Evolutionary conservation across 768 basidiomycete genomes (phyloP), one percentile per base, ranked within the genome.

Genomic region (Trametes punicea): DNA sequence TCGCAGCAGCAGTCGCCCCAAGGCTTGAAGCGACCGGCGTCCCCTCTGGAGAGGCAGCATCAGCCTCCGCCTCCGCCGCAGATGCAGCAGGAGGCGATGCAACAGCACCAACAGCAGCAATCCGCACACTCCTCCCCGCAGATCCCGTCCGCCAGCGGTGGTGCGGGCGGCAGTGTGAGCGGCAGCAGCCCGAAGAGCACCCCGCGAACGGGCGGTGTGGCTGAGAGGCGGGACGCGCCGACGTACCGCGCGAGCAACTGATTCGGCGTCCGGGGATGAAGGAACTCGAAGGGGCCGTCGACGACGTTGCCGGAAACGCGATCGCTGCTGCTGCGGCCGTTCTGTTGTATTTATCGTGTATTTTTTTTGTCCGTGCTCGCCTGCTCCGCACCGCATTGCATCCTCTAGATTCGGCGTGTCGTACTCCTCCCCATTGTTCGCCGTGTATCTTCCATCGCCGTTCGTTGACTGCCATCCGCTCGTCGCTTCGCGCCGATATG

Each of bases 291-390:
- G 51, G 31, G 51, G n/a, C 41, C 41, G 41, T 23, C 39, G 27
- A 26, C 41, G 30, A 10, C 51, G 23, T 27, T 40, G 27, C 8
- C 46, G 21, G n/a, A n/a, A 20, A 23, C 21, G 33, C n/a, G 18
- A 34, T 34, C 41, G 42, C 41, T 40, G 31, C 21, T 31, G 34
- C 6, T 25, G 16, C 21, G 15, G 31, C 25, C 51, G 31, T 18
- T 51, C n/a, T 46, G 48, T 38, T 60, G 58, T 60, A 60, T 60
- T 60, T 60, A 60, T 60, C 48, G 45, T 60, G 58, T 60, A 60
- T 60, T 60, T 60, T 52, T 54, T 50, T 53, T 30, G 31, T 33
- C 34, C 21, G 44, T 45, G 45, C 39, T 21, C 31, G 15, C 20
- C 45, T 46, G 23, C 15, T 11, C 25, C 21, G 33, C 52, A 46